Base-by-base conservation (phyloP, 495 filamentous ascomycete species). In the Penicillium pulvis region DNA sequence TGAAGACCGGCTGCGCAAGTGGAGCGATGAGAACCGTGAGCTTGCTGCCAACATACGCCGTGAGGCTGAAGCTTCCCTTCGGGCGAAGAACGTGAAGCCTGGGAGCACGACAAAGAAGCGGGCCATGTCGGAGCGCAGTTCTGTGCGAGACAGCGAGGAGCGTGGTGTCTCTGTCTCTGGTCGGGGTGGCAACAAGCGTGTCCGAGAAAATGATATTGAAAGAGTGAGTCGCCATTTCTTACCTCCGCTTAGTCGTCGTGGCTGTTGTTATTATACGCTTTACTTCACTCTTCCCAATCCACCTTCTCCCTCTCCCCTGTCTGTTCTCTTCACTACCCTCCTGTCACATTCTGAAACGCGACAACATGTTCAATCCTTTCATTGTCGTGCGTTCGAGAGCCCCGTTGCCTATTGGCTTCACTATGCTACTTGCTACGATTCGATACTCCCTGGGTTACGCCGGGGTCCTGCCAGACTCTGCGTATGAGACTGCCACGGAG, bases 1-100 rank as follows among this genome's bases (percentile, higher is more conserved):
- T 9, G 87, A 93, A 71, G 94, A 98, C 71, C 91, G 94, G 53
- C 86, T 98, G 14, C 87, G 93, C 56, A 97, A 97, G 79, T 87
- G 91, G 73, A 96, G 86, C 36, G 91, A 96, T 39, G 94, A 98
- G 76, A 97, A 98, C 72, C 87, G 88, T 66, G 90, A 91, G 60
- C 82, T 96, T 8, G 91, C 92, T 12, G 69, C 72, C 49, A 77
- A 74, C 46, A 66, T 80, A 30, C 75, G 75, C 33, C 72, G 75
- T 46, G 75, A 80, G 43, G 73, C 73, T 10, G 75, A 78, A 48
- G 72, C 73, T 19, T 66, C 75, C 1, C 66, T 72, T 39, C 71
- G 73, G n/a, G 67, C 66, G 31, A 74, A 72, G 45, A 72, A 53
- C 35, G 60, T 67, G 30, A 85, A 84, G 65, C 39, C 75, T 11